phyloP scores from a whole-genome alignment of 768 basidiomycete species.

The Tephrocybe sp. region DNA sequence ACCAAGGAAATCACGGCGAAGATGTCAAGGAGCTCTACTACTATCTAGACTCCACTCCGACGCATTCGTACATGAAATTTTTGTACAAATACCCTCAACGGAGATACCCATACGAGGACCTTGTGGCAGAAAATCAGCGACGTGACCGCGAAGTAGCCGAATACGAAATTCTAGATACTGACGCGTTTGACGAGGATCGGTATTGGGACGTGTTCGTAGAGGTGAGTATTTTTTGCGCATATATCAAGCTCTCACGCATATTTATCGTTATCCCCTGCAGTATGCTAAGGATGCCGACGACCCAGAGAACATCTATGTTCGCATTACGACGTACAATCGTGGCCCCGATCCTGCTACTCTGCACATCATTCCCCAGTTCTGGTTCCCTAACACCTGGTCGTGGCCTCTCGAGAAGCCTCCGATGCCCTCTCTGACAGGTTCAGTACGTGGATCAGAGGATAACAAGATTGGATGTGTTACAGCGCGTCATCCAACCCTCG shows the following conservation, averaged over 20 bases:
- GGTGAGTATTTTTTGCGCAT: constrained; percentile 45
- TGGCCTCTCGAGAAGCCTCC: constrained; percentile 75
- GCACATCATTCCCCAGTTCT: constrained; percentile 93
- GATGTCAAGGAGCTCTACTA: constrained; percentile 99
- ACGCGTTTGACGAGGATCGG: constrained; percentile 85
- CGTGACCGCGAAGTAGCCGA: constrained; percentile 85
- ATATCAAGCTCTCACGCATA: constrained; percentile 1
- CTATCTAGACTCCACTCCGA: constrained; percentile 97
- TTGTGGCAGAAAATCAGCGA: constrained; percentile 82
- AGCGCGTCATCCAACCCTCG: constrained; percentile 72
- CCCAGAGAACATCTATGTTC: constrained; percentile 84
- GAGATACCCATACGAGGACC: constrained; percentile 90
- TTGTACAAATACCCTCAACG: constrained; percentile 98
- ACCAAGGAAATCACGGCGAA: constrained; percentile 98
- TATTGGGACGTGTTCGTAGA: constrained; percentile 99
- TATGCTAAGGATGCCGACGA: constrained; percentile 97
- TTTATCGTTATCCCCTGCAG: constrained; percentile 37
- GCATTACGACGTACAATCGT: constrained; percentile 95
- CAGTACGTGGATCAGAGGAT: constrained; percentile 41
- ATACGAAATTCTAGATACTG: constrained; percentile 93
- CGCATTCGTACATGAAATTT: constrained; percentile 99
- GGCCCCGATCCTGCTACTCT: constrained; percentile 93
- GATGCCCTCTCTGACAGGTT: constrained; percentile 60
- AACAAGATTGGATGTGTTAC: constrained; percentile 60
- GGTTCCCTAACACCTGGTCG: constrained; percentile 99